Percentiles rank a stretch among this genome's conserved stretches.
Evolutionary conservation across 495 filamentous ascomycete genomes (phyloP).

Genomic region (Aspergillus bridgeri): DNA sequence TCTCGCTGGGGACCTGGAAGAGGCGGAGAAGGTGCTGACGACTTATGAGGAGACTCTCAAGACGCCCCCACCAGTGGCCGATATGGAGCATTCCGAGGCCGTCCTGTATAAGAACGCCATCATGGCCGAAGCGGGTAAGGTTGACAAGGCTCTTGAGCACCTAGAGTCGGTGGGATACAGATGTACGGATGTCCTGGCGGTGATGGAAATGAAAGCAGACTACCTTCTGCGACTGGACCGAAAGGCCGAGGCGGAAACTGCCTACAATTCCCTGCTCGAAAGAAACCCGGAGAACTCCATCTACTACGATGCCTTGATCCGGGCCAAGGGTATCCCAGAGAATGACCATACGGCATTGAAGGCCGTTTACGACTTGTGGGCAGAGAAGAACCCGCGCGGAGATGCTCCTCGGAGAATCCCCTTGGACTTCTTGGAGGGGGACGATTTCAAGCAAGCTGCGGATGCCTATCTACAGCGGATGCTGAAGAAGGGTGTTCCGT

Average conservation of each 20-base stretch:
- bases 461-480: constrained; percentile 79
- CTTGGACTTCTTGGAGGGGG: constrained; percentile 82
- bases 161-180: constrained; percentile 71
- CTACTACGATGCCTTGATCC: constrained; percentile 78
- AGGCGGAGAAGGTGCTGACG: constrained; percentile 86
- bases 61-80: constrained; percentile 64
- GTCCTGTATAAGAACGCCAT: constrained; percentile 93
- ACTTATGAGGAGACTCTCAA: constrained; percentile 93
- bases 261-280: constrained; percentile 75
- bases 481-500: constrained; percentile 94
- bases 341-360: constrained; percentile 61
- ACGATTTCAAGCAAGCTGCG: constrained; percentile 75
- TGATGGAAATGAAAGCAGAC: constrained; percentile 82
- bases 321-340: constrained; percentile 59
- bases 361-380: constrained; percentile 76
- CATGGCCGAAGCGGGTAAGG: constrained; percentile 82
- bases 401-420: constrained; percentile 87
- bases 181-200: constrained; percentile 79
- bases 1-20: constrained; percentile 72
- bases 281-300: constrained; percentile 82
- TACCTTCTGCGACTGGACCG: constrained; percentile 76
- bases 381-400: constrained; percentile 71
- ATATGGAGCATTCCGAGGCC: constrained; percentile 95
- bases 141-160: constrained; percentile 79
- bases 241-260: constrained; percentile 77